Base-by-base conservation (phyloP, 371 early-diverging fungal genomes). In the Nematocida homosporus region DNA sequence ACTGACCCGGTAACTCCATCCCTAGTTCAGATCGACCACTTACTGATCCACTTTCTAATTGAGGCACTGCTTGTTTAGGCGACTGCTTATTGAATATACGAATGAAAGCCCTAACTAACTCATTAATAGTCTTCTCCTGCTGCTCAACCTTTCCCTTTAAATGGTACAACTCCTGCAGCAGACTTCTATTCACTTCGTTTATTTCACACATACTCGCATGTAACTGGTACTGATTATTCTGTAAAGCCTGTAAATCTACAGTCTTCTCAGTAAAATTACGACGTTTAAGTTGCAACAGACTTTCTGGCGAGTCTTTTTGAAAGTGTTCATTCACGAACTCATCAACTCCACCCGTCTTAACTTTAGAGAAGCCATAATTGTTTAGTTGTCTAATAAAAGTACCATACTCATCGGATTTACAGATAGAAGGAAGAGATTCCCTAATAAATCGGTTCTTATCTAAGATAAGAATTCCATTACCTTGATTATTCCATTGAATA, bases 281-380 rank as follows among this genome's bases (percentile, higher is more conserved):
- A 53, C 83, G 65, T 42, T 38, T 65, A 23, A 78, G 50, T 54
- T 63, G 34, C 2, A 41, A 41, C 18, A 82, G 65, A 23, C 61
- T 8, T 23, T 78, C 57, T 30, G 78, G 79, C 23, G 75, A 56
- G 8, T 77, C 65, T 48, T 55, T 77, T 20, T 55, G 30, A 57
- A 80, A 80, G 56, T 79, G 77, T 38, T 57, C 66, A 52, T 85
- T 78, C n/a, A 56, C 61, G 38, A 82, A 83, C 66, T 84, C 84
- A 27, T 65, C 65, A 44, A 64, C 56, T 1, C 47, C 48, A 10
- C 34, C 20, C 3, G 41, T 48, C 53, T 82, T 82, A 23, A 78
- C 44, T 56, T 85, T 85, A 20, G 55, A 50, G 67, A 85, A 85
- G n/a, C 85, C 85, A 54, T 85, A 85, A 30, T 77, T 67, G 44